Base-by-base conservation (phyloP, 768 basidiomycete species). In the Phanerochaete sordida region DNA sequence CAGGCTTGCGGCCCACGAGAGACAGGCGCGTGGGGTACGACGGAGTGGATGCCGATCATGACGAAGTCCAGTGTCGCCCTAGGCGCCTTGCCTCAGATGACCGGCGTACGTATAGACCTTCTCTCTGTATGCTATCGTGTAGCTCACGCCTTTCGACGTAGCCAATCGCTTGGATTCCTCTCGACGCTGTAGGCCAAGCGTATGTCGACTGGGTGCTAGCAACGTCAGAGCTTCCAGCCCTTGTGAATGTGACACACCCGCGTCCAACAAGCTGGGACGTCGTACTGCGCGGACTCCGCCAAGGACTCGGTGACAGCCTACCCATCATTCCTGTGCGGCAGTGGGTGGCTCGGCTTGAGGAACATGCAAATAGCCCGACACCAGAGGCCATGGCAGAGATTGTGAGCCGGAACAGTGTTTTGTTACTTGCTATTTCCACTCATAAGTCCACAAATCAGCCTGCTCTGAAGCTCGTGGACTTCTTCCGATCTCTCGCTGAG, bases 1-100 rank as follows among this genome's bases (percentile, higher is more conserved):
- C 69, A 70, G 48, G 53, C 70, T 3, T 66, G 39, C 30, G 72
- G 72, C 19, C 58, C 64, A 3, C 39, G 33, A 7, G 43, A 13
- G 27, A 69, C 51, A 2, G 60, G 60, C 30, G 60, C 60, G 27
- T 61, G 60, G 60, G 53, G 47, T 13, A 55, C 46, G 16, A 31
- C 46, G 5, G 60, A 61, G 28, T 61, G 60, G 60, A 24, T 61
- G 16, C 52, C 60, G 1, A 49, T 48, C n/a, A 30, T 61, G 33
- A 37, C 56, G 1, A 61, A 61, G 26, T 61, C 60, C 12, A 61
- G 60, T 24, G 23, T 50, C 7, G 7, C 30, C 13, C 31, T 61
- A 3, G 54, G 54, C 15, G 46, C 44, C n/a, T 35, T 61, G 9
- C 60, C 60, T 3, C 11, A 13, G 8, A 52, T 60, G 30, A 43